Evolutionary conservation across 176 grass and related monocot genomes (phyloP).

Genomic region (Olyra latifolia): DNA sequence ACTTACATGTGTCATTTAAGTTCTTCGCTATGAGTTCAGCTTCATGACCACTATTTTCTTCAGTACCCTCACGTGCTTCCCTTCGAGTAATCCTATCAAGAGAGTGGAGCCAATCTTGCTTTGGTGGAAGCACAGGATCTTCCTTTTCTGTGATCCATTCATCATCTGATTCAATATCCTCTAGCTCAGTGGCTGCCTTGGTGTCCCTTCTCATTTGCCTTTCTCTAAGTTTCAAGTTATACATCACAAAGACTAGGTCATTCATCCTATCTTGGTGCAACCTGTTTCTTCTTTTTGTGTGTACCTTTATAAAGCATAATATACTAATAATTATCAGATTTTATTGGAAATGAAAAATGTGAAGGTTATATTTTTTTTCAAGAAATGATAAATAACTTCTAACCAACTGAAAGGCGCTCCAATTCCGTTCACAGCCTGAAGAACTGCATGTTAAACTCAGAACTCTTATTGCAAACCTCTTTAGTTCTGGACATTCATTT

Average conservation of each 20-base stretch:
- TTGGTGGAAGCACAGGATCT: no score
- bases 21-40: neutral
- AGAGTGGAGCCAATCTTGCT: neutral
- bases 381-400: neutral
- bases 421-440: neutral
- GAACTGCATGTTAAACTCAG: neutral
- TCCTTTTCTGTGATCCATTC: no score
- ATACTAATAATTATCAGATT: no score
- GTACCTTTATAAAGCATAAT: neutral
- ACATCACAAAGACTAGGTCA: constrained; percentile 2
- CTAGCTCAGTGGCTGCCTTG: neutral
- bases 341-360: no score
- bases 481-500: neutral
- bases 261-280: neutral
- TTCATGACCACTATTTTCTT: neutral
- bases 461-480: neutral
- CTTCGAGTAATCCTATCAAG: neutral
- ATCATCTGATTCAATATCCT: no score
- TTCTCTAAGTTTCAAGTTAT: neutral
- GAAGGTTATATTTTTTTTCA: neutral
- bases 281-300: neutral
- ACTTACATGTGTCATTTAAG: neutral
- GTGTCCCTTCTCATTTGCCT: neutral
- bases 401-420: neutral
- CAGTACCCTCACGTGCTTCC: neutral